Base-by-base conservation (phyloP, 352 stramenopile species). In the Nannochloropsis limnetica region DNA sequence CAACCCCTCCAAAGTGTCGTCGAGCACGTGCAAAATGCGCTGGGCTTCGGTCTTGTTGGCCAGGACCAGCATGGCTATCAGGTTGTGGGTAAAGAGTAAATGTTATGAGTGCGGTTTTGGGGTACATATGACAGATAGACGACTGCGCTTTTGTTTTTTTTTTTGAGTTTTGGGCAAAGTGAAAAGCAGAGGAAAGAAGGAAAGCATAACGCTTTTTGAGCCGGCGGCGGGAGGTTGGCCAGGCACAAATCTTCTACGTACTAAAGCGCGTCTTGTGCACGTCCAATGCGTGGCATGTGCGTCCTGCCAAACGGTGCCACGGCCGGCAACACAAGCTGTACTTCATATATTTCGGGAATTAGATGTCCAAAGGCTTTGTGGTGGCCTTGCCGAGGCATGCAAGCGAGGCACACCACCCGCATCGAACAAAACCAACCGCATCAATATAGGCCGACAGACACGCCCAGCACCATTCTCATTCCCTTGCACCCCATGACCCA, bases 21-120 rank as follows among this genome's bases (percentile, higher is more conserved):
- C 61, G n/a, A 74, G 61, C 15, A 74, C 5, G 15, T 25, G 25
- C 61, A 74, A 29, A 31, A 74, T 74, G n/a, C 61, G 61, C 61
- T 74, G 61, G 8, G 61, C 61, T 22, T 74, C 61, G n/a, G 61
- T 74, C 11, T 74, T 74, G 25, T 74, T 74, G 61, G 61, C 61
- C 25, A 74, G 15, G n/a, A 25, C 61, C n/a, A 74, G 15, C 61
- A 74, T 74, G 0, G 15, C 61, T 74, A 20, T 1, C 8, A 49
- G 37, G 17, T 15, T 49, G 11, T 49, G 1, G 17, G 11, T 49
- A 14, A 20, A 49, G 1, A 20, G 37, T 20, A 20, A 1, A 14
- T 49, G 17, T 49, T 49, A 49, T 49, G 37, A 49, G 37, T 49
- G 1, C 37, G 1, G 8, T 6, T 15, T 49, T 0, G 17, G 8